Conservation (phyloP, 1,139 yeast genomes). For the Zygoascus sp. region DNA sequence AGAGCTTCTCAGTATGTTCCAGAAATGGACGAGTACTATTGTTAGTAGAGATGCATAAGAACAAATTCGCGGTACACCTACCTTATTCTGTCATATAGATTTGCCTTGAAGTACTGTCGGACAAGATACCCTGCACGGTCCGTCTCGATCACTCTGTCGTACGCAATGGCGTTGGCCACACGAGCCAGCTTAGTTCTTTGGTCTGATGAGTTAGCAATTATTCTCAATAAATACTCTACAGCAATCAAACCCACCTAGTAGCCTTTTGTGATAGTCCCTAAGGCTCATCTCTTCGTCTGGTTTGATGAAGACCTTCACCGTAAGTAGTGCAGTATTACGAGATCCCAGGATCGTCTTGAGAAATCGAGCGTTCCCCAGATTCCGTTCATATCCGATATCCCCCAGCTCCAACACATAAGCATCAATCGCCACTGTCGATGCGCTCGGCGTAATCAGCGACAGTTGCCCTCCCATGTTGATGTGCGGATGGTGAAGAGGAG, state of each 20-base stretch:
- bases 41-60: slow-evolving; percentile 5
- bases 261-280: slow-evolving; percentile 24
- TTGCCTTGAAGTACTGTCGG: slow-evolving; percentile 73
- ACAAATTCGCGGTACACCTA: slow-evolving; percentile 15
- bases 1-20: slow-evolving; percentile 73
- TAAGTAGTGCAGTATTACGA: slow-evolving; percentile 59
- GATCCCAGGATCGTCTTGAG: slow-evolving; percentile 77
- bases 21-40: slow-evolving; percentile 77
- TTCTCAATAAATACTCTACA: no score
- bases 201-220: slow-evolving; percentile 8
- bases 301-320: slow-evolving; percentile 78
- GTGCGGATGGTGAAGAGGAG: slow-evolving; percentile 1
- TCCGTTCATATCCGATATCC: slow-evolving; percentile 67
- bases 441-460: slow-evolving; percentile 73
- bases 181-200: slow-evolving; percentile 12
- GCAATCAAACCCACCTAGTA: slow-evolving; percentile 22
- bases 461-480: slow-evolving; percentile 75
- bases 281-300: slow-evolving; percentile 49
- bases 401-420: slow-evolving; percentile 80
- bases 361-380: slow-evolving; percentile 71
- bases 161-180: slow-evolving; percentile 58
- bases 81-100: slow-evolving; percentile 75
- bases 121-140: slow-evolving; percentile 89
- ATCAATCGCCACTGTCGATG: slow-evolving; percentile 87
- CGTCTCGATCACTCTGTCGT: slow-evolving; percentile 72